Evolutionary conservation across 306 rosid genomes (phyloP), one percentile per base, ranked within the genome.

Genomic region (Dalbergia cultrata): DNA sequence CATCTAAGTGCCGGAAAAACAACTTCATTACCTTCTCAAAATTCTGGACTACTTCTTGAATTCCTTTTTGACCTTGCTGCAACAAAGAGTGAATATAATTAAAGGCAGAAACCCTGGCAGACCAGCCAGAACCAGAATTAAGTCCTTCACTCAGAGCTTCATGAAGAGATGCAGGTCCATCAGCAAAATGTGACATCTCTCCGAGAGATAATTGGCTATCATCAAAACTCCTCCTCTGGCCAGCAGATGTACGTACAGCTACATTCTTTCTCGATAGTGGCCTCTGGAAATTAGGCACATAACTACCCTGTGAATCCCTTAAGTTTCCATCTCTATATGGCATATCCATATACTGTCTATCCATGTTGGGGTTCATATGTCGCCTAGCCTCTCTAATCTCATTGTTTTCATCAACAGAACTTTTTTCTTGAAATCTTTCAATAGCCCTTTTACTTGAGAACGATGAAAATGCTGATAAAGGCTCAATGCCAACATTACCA

Each of bases 1-100:
- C 99, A 83, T 96, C 98, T 90, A 96, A 87, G 82, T 96, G 98
- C 87, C 90, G 98, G 88, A 96, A 96, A 87, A 93, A 96, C 81
- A 96, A 86, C 90, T 96, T 96, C 98, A 96, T 96, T 26, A 93
- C 97, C 92, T 96, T 96, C 91, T 96, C 99, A 85, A 96, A 96
- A 86, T 84, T 86, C 84, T 92, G 99, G 72, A 88, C 68, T 63
- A 92, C 95, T 88, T 96, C 99, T 83, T 93, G 99, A 85, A 86
- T 79, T 53, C 99, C 98, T 82, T 78, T 93, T 60, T 92, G 90
- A 72, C 99, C 98, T 82, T 92, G 99, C 91, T 93, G 98, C 82
- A 96, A 81, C 87, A 92, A 80, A 72, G 92, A 86, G 71, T 82
- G 94, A 44, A 96, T 93, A 89, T 92, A 96, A 85, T 92, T 93